Evolutionary conservation across 2,329 filamentous ascomycete species (phyloP).

Genomic region (Fusarium euwallaceae): DNA sequence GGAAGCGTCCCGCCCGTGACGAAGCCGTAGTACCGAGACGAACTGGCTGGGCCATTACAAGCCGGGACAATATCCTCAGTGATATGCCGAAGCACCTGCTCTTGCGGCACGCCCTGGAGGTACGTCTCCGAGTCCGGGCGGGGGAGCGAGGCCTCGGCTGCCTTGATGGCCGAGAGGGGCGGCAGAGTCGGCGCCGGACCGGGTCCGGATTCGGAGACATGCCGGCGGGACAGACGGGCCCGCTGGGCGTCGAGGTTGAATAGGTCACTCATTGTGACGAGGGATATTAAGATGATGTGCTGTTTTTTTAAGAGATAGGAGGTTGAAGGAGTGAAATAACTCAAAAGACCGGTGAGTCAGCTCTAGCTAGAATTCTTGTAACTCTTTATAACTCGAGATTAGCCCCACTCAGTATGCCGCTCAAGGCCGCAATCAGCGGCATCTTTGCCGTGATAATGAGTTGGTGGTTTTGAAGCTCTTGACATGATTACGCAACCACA

Average conservation of each 20-base stretch:
- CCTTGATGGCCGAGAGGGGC: slow-evolving; percentile 47
- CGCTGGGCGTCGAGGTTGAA: slow-evolving; percentile 43
- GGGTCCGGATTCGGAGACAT: slow-evolving; percentile 17
- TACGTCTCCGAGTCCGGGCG: slow-evolving; percentile 46
- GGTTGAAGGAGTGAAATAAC: not conserved
- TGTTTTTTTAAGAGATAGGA: too few relatives aligned
- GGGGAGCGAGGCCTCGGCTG: slow-evolving; percentile 58
- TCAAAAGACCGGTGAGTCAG: not conserved
- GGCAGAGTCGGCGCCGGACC: slow-evolving; percentile 56
- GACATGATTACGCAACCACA: not conserved
- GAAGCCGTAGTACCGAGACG: slow-evolving; percentile 85
- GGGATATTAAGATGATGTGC: not conserved
- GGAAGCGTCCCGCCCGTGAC: slow-evolving; percentile 87
- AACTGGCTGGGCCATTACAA: slow-evolving; percentile 75
- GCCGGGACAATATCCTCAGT: slow-evolving; percentile 64
- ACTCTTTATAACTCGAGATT: not conserved
- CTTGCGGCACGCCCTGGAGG: slow-evolving; percentile 48
- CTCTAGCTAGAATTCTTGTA: not conserved
- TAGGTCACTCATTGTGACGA: slow-evolving; percentile 43
- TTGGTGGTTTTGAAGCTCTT: not conserved
- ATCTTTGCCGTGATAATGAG: slow-evolving; percentile 12
- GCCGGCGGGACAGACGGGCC: slow-evolving; percentile 41
- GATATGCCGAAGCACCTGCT: slow-evolving; percentile 58
- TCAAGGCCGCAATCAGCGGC: slow-evolving; percentile 24
- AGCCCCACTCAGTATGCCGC: slow-evolving; percentile 27